phyloP scores from a whole-genome alignment of 164 flowering plant genomes.

The Platanus orientalis region DNA sequence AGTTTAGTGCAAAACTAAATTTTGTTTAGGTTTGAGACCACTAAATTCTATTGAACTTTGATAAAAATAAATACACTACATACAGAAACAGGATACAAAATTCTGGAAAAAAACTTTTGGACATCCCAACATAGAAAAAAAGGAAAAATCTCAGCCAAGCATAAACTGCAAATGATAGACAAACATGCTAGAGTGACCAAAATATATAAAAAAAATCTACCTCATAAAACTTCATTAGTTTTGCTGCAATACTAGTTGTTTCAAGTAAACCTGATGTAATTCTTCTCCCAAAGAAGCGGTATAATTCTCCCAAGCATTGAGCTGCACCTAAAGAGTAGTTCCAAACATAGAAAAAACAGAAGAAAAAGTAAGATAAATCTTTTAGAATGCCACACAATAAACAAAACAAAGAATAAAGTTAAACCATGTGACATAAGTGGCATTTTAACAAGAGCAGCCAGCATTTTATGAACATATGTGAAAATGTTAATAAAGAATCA shows the following conservation, averaged over 20 bases:
- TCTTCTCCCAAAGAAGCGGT: conserved; percentile 76
- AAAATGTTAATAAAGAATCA: not conserved
- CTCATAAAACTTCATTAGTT: conserved; percentile 82
- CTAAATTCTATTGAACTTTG: no score
- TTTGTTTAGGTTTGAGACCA: no score
- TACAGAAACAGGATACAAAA: no score
- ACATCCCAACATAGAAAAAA: not conserved
- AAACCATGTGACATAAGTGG: not conserved
- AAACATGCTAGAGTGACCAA: not conserved
- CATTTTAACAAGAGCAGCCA: not conserved
- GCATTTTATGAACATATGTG: not conserved
- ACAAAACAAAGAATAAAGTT: not conserved
- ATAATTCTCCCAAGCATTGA: conserved; percentile 88
- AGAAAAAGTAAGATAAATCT: not conserved
- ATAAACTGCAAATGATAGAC: not conserved
- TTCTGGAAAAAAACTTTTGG: no score
- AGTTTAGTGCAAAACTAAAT: no score
- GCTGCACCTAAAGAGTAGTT: conserved; percentile 62
- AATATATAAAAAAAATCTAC: conserved; percentile 24
- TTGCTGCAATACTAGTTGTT: conserved; percentile 75
- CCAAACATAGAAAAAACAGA: not conserved
- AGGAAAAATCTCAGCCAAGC: not conserved
- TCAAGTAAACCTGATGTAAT: conserved; percentile 89
- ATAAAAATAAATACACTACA: not conserved
- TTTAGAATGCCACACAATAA: conserved; percentile 2